These are phyloP conservation scores for Fusarium liriodendri DNA, from an alignment of 2,329 filamentous ascomycete genomes.

Conservation along the genomic window DNA sequence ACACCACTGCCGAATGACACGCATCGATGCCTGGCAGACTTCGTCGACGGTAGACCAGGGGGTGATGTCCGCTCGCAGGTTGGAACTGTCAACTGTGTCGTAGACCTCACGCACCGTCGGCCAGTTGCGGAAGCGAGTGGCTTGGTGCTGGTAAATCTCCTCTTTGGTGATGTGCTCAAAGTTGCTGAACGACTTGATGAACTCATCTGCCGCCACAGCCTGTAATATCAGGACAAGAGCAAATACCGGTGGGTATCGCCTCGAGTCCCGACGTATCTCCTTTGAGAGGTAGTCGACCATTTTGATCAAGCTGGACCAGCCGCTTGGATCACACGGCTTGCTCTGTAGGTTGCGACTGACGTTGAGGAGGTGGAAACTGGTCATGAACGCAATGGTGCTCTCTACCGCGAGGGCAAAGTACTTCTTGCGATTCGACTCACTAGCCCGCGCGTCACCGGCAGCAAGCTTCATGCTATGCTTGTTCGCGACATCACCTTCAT, in stretches of 20 bases:
- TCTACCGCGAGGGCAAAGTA: constrained; percentile 59
- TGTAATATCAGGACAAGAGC: constrained; percentile 58
- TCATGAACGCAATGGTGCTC: constrained; percentile 64
- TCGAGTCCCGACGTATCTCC: constrained; percentile 50
- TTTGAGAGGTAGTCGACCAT: constrained; percentile 55
- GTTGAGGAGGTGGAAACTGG: constrained; percentile 63
- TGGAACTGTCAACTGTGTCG: constrained; percentile 44
- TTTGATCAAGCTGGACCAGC: constrained; percentile 59
- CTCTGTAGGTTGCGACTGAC: constrained; percentile 57
- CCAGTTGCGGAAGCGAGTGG: constrained; percentile 44
- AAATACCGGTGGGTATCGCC: constrained; percentile 53
- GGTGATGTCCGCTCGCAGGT: constrained; percentile 47
- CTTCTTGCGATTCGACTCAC: constrained; percentile 53
- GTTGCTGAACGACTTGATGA: constrained; percentile 51
- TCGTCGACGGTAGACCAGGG: constrained; percentile 61
- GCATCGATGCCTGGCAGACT: constrained; percentile 52
- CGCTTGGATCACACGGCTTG: constrained; percentile 53
- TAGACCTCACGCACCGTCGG: constrained; percentile 47
- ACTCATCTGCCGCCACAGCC: constrained; percentile 58
- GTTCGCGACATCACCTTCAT: constrained; percentile 61
- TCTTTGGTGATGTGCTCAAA: constrained; percentile 37
- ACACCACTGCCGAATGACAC: constrained; percentile 57
- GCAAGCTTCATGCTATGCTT: constrained; percentile 40
- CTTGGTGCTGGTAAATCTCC: constrained; percentile 42
- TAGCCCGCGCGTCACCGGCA: constrained; percentile 39